Conservation (phyloP, 2,329 filamentous ascomycete species). For the Tetracladium maxilliforme region DNA sequence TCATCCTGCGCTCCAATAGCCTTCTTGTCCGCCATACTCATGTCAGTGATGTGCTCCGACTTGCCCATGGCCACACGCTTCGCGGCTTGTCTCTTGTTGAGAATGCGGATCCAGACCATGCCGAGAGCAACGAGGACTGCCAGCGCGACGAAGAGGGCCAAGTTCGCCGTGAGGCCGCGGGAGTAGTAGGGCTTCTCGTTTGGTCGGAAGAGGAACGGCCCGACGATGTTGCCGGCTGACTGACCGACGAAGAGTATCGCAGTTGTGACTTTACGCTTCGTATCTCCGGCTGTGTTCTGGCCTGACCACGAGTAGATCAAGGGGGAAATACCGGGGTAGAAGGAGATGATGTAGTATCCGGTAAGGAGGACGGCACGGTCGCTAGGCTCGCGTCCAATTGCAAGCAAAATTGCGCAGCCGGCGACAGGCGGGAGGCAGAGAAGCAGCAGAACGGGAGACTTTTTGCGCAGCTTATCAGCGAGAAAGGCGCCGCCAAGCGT, state of each 20-base stretch:
- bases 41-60: conserved; percentile 38
- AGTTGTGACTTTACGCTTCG: conserved; percentile 53
- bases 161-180: conserved; percentile 42
- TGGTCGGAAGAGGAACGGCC: conserved; percentile 48
- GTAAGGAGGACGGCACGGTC: conserved; percentile 34
- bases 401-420: conserved; percentile 37
- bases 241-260: conserved; percentile 50
- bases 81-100: conserved; percentile 40
- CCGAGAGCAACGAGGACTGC: conserved; percentile 29
- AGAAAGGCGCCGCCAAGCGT: conserved; percentile 42
- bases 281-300: conserved; percentile 53
- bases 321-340: conserved; percentile 45
- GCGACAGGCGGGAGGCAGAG: conserved; percentile 41
- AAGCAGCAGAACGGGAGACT: conserved; percentile 35
- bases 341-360: conserved; percentile 33
- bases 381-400: conserved; percentile 25
- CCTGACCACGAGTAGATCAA: conserved; percentile 46
- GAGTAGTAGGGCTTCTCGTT: conserved; percentile 42
- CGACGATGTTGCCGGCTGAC: conserved; percentile 48
- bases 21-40: conserved; percentile 37
- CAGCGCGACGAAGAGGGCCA: conserved; percentile 46
- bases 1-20: conserved; percentile 22
- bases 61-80: conserved; percentile 43
- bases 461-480: conserved; percentile 36
- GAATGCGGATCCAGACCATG: conserved; percentile 28